Conservation (phyloP, 2,329 filamentous ascomycete species). For the Torrubiella hemipterigena region DNA sequence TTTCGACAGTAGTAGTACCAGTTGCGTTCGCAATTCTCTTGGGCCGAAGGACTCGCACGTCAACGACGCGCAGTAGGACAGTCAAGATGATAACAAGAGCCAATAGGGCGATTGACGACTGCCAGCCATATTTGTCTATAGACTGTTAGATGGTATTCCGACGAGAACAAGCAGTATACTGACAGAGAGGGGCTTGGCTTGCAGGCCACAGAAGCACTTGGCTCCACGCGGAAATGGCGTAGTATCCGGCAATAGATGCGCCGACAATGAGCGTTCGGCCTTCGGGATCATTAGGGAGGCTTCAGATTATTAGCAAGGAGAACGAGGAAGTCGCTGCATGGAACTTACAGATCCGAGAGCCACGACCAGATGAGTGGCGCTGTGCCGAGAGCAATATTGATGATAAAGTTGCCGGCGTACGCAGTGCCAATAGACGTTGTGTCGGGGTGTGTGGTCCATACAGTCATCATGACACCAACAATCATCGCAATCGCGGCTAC, state of each 20-base stretch:
- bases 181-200: conserved; percentile 34
- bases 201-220: conserved; percentile 41
- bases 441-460: conserved; percentile 35
- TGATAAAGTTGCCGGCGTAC: conserved; percentile 40
- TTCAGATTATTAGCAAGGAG: neutral
- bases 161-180: conserved; percentile 4
- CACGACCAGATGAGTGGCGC: conserved; percentile 40
- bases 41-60: no score
- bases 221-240: conserved; percentile 37
- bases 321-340: neutral
- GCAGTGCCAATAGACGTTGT: conserved; percentile 29
- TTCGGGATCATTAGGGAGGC: conserved; percentile 4
- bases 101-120: conserved; percentile 30
- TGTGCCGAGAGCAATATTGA: conserved; percentile 33
- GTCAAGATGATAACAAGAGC: conserved; percentile 32
- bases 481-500: conserved; percentile 30
- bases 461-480: conserved; percentile 36
- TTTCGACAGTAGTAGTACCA: no score
- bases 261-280: conserved; percentile 27
- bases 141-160: conserved; percentile 1
- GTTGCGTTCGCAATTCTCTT: no score
- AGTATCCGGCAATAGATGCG: conserved; percentile 34
- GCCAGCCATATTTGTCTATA: conserved; percentile 32
- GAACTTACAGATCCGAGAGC: conserved; percentile 30
- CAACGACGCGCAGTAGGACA: conserved; percentile 27